Evolutionary conservation across 1,284 basidiomycete genomes (phyloP), one percentile per base, ranked within the genome.

Genomic region (Ceratobasidium sp.): DNA sequence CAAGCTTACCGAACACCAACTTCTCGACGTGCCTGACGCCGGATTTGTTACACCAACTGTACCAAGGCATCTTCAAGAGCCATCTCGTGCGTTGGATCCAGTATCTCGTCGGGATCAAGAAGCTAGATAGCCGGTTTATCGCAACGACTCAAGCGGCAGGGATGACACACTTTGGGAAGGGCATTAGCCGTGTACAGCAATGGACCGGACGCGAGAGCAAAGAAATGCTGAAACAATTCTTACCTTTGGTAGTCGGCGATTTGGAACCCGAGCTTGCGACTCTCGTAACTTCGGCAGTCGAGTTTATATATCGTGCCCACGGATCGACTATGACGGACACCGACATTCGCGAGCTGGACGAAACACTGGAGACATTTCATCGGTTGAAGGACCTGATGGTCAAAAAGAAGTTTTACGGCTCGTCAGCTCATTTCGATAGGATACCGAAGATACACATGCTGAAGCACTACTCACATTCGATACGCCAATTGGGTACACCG

Each of bases 31-130:
- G 62, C 30, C 57, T 80, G 39, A 77, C 76, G 2, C 79, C 79
- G 4, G 78, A 81, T 45, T 55, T 80, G 30, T 75, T 80, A 2
- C 80, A 80, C 59, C 79, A 80, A 61, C 71, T 80, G 0, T 78
- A 80, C 64, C 78, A 81, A 62, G 80, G 80, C 4, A 74, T 80
- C 10, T 76, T 78, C 69, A 77, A 77, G 61, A 73, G 74, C 28
- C 77, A 78, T 46, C 41, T 77, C 0, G 60, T 78, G 10, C 43
- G 2, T 0, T 77, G 77, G 76, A 73, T 59, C 21, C 10, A 32
- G 10, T 16, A 53, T 4, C 1, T 69, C 5, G 9, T 72, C 8
- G 70, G 70, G 3, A 48, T 36, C 36, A 21, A 48, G 18, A 57
- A 57, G 32, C 6, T 75, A 8, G 75, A 76, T 36, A 0, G 5